These are phyloP conservation scores for Hyaloscypha bicolor DNA, from an alignment of 495 filamentous ascomycete species.

Conservation along the genomic window DNA sequence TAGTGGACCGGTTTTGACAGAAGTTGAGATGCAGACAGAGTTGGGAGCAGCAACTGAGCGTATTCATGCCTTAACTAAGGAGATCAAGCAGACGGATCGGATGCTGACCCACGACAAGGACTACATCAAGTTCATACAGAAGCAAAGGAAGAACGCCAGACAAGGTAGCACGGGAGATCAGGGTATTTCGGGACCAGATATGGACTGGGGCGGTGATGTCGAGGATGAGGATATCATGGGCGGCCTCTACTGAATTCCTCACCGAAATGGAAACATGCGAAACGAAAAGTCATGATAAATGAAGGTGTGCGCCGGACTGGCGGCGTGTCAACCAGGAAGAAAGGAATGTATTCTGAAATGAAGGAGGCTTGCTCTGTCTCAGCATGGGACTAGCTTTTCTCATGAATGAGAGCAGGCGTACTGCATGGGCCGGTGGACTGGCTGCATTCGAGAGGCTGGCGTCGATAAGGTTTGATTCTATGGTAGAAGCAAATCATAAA, in stretches of 20 bases:
- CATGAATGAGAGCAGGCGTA: constrained; percentile 21
- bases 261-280: not conserved
- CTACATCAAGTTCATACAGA: constrained; percentile 53
- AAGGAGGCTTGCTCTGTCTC: constrained; percentile 14
- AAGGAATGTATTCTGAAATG: constrained; percentile 7
- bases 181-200: constrained; percentile 34
- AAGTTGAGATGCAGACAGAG: constrained; percentile 48
- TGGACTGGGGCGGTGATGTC: constrained; percentile 44
- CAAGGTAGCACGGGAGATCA: constrained; percentile 28
- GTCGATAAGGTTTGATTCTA: constrained; percentile 13
- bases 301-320: not conserved
- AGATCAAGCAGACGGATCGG: constrained; percentile 52
- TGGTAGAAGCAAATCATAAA: not conserved
- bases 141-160: constrained; percentile 45
- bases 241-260: constrained; percentile 37
- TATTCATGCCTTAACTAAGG: constrained; percentile 45
- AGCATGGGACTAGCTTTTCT: constrained; percentile 11
- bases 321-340: constrained; percentile 1
- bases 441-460: constrained; percentile 34
- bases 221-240: constrained; percentile 74
- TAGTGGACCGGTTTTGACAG: constrained; percentile 39
- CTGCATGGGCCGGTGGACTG: constrained; percentile 7
- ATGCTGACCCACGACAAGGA: constrained; percentile 62
- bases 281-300: constrained; percentile 9
- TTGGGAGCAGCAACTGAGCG: constrained; percentile 44